These are phyloP conservation scores for Globisporangium barbulae DNA, from an alignment of 352 stramenopile genomes.

Conservation along the genomic window DNA sequence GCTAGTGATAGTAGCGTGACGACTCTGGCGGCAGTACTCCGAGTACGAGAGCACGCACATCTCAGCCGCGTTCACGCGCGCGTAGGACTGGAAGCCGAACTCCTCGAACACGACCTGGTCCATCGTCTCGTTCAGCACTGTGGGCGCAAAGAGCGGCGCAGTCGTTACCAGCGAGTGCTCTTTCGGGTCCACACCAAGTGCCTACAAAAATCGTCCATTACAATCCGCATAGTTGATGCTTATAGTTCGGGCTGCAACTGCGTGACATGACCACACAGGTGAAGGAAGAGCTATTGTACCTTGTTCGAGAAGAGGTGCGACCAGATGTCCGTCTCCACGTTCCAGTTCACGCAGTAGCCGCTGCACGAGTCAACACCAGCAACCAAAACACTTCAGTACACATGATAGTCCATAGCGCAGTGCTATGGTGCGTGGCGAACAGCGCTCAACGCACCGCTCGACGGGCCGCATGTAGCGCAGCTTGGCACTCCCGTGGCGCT, in stretches of 20 bases:
- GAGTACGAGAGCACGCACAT: slow-evolving; percentile 68
- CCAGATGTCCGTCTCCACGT: slow-evolving; percentile 66
- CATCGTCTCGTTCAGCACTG: slow-evolving; percentile 62
- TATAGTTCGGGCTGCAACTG: not conserved
- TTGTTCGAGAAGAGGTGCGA: slow-evolving; percentile 47
- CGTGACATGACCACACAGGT: no score
- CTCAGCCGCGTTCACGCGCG: slow-evolving; percentile 46
- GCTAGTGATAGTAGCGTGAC: slow-evolving; percentile 3
- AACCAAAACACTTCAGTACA: not conserved
- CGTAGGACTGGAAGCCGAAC: slow-evolving; percentile 52
- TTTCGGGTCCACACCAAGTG: slow-evolving; percentile 40
- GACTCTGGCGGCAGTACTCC: slow-evolving; percentile 23
- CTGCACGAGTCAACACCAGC: slow-evolving; percentile 19
- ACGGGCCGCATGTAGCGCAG: slow-evolving; percentile 41
- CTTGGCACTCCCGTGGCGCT: slow-evolving; percentile 49
- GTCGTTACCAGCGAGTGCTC: slow-evolving; percentile 61
- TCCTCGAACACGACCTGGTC: slow-evolving; percentile 84
- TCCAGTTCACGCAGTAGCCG: slow-evolving; percentile 84
- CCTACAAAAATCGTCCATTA: slow-evolving; percentile 17
- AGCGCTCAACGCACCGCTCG: slow-evolving; percentile 27
- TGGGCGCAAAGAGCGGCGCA: slow-evolving; percentile 50
- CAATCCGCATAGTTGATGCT: not conserved
- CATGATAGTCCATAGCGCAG: not conserved
- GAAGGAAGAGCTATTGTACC: not conserved
- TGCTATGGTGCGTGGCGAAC: not conserved